phyloP scores from a whole-genome alignment of 1,284 basidiomycete species.

The Neonothopanus nambi region DNA sequence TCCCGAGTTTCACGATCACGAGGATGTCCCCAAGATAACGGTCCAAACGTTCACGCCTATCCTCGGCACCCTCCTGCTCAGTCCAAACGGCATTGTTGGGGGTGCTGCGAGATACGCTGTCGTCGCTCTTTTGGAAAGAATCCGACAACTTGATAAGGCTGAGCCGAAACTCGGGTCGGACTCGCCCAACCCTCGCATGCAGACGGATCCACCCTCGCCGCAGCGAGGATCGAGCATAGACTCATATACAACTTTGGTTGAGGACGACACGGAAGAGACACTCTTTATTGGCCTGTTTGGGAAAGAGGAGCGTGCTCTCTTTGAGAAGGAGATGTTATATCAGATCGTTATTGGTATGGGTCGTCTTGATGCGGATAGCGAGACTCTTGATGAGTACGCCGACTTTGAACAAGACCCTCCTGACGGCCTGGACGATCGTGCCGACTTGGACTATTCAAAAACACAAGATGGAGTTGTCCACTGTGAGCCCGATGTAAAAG shows the following conservation, averaged over 20 bases:
- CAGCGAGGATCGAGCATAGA: conserved; percentile 10
- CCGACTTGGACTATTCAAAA: too few species aligned
- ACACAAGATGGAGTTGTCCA: not conserved
- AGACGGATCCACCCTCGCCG: not conserved
- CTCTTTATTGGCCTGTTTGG: conserved; percentile 51
- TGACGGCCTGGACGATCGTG: not conserved
- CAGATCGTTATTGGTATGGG: conserved; percentile 90
- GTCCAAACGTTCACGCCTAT: conserved; percentile 91
- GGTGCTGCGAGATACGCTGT: conserved; percentile 76
- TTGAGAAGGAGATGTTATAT: conserved; percentile 79
- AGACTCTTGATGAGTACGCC: conserved; percentile 24
- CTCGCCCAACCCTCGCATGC: conserved; percentile 6
- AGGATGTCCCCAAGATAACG: conserved; percentile 51
- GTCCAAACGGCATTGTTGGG: conserved; percentile 73
- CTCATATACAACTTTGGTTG: conserved; percentile 2
- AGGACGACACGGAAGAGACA: conserved; percentile 31
- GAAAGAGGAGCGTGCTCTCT: conserved; percentile 54
- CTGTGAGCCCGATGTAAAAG: not conserved
- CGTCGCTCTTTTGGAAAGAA: conserved; percentile 73
- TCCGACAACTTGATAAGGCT: conserved; percentile 33
- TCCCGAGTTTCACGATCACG: conserved; percentile 20
- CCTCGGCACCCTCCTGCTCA: conserved; percentile 85
- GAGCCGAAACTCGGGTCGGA: conserved; percentile 11
- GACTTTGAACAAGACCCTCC: conserved; percentile 20
- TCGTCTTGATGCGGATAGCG: conserved; percentile 59